Conservation (phyloP, 345 rosid genomes). For the Nasturtium officinale region DNA sequence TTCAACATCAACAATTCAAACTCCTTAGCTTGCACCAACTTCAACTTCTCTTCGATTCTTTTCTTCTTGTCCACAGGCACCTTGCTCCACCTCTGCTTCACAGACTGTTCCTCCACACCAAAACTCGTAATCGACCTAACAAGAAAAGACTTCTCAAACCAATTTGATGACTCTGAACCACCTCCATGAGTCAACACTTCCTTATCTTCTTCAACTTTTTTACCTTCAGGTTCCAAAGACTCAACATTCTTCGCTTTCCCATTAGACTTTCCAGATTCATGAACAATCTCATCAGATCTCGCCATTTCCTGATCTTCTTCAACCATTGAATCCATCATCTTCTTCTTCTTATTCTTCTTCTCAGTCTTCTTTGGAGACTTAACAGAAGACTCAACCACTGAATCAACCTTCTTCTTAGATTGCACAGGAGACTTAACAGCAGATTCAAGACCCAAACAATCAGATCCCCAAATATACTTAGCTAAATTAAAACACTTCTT, state of each 20-base stretch:
- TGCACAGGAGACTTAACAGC: not conserved
- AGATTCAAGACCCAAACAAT: not conserved
- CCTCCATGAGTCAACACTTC: not conserved
- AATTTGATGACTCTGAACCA: not conserved
- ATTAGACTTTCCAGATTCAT: not conserved
- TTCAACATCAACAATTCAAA: not conserved
- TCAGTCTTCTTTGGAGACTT: no score
- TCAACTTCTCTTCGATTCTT: not conserved
- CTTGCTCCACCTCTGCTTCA: constrained; percentile 21
- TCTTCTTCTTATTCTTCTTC: no score
- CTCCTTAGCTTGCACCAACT: constrained; percentile 4
- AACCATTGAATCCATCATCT: not conserved
- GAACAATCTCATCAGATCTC: constrained; percentile 26
- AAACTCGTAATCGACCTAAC: not conserved
- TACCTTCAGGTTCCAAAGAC: not conserved
- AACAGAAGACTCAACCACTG: not conserved
- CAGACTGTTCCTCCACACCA: constrained; percentile 1
- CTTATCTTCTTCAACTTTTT: not conserved
- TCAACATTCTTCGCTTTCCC: not conserved
- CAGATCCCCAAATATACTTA: constrained; percentile 43
- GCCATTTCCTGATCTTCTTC: not conserved
- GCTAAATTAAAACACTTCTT: constrained; percentile 33
- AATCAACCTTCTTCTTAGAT: not conserved
- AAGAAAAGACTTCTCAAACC: constrained; percentile 19
- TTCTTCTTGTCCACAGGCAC: not conserved